phyloP scores from a whole-genome alignment of 257 asterid species.

The Solanum okadae region DNA sequence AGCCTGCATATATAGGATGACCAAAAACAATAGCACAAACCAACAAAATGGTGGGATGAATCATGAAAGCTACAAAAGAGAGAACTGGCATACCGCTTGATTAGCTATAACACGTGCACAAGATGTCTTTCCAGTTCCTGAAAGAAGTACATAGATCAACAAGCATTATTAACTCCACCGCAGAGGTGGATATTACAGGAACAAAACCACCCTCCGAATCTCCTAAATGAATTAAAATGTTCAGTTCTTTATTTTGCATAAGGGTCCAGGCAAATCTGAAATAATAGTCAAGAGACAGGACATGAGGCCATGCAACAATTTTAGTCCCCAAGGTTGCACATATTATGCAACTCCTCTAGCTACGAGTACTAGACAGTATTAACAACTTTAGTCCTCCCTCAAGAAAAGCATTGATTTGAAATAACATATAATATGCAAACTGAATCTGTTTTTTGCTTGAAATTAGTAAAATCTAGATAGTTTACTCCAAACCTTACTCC shows the following conservation, averaged over 20 bases:
- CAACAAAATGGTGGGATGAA: background rate
- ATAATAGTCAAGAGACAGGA: background rate
- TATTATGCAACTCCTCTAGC: background rate
- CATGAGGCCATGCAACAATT: background rate
- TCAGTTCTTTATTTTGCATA: background rate
- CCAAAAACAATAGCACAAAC: background rate
- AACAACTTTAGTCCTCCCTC: background rate
- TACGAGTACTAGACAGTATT: background rate
- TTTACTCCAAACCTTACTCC: background rate
- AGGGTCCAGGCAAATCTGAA: background rate
- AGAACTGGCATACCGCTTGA: conserved; percentile 62
- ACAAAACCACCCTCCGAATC: background rate
- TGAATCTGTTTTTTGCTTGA: background rate
- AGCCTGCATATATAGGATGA: background rate
- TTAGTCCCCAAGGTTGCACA: background rate
- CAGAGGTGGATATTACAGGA: background rate
- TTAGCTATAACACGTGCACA: conserved; percentile 95
- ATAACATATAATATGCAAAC: background rate
- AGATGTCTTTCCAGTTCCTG: conserved; percentile 98
- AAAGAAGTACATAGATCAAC: conserved; percentile 21
- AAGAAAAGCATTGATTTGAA: background rate
- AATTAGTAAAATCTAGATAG: background rate
- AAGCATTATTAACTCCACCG: background rate
- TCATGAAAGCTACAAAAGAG: conserved; percentile 1
- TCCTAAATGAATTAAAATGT: background rate